phyloP scores from a whole-genome alignment of 768 basidiomycete genomes.

The Gyrodon lividus region DNA sequence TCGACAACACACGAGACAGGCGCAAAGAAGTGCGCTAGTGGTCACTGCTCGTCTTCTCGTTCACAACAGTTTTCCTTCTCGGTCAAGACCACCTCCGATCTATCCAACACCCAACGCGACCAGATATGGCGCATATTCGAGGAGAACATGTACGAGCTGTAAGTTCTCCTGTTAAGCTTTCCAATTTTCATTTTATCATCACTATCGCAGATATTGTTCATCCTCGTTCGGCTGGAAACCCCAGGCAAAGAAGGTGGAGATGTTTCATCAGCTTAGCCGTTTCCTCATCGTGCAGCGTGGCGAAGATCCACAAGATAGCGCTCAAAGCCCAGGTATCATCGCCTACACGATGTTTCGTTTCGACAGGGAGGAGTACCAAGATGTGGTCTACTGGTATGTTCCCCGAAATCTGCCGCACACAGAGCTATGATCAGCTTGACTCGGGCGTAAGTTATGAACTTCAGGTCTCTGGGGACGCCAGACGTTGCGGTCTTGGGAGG shows the following conservation, averaged over 20 bases:
- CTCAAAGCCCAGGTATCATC: slow-evolving; percentile 23
- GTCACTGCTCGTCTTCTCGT: not conserved
- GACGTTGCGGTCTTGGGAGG: slow-evolving; percentile 59
- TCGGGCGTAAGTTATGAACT: slow-evolving; percentile 64
- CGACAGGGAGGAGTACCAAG: slow-evolving; percentile 59
- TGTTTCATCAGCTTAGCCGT: slow-evolving; percentile 60
- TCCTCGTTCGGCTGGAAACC: slow-evolving; percentile 73
- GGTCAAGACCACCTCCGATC: slow-evolving; percentile 27
- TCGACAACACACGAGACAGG: slow-evolving; percentile 2
- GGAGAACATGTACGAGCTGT: slow-evolving; percentile 56
- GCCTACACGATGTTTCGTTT: slow-evolving; percentile 69
- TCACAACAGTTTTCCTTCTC: slow-evolving; percentile 20
- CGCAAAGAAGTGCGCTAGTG: slow-evolving; percentile 16
- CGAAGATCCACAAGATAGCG: slow-evolving; percentile 15
- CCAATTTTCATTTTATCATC: not conserved
- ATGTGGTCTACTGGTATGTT: slow-evolving; percentile 69
- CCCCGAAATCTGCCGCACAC: not conserved
- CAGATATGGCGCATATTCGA: slow-evolving; percentile 54
- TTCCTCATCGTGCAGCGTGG: slow-evolving; percentile 47
- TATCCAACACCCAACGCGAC: slow-evolving; percentile 37
- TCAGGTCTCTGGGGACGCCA: slow-evolving; percentile 49
- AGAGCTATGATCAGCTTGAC: not conserved
- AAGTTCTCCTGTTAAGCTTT: slow-evolving; percentile 5
- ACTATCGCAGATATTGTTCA: slow-evolving; percentile 44
- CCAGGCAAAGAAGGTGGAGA: slow-evolving; percentile 50